Evolutionary conservation across 2,329 filamentous ascomycete species (phyloP).

Genomic region (Dendryphion nanum): DNA sequence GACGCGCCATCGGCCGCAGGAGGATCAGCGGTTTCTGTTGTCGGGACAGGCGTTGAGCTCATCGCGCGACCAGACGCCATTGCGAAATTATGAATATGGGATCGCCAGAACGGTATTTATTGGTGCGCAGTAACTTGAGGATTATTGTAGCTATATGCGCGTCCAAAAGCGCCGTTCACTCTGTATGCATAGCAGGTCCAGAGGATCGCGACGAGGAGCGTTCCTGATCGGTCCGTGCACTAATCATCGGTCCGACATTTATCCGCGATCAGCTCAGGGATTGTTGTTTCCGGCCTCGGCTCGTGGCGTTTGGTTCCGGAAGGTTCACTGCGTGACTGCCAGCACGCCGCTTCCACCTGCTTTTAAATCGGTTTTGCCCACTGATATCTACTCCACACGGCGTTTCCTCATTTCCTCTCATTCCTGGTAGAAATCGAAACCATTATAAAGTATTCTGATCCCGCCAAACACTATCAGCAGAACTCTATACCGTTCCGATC

Average conservation of each 20-base stretch:
- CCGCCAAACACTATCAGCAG: no score
- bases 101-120: not conserved
- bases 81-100: no score
- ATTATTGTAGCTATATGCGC: not conserved
- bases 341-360: not conserved
- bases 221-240: no score
- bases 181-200: no score
- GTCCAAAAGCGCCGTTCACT: not conserved
- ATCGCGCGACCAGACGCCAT: conserved; percentile 37
- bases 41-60: conserved; percentile 44
- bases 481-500: no score
- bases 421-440: no score
- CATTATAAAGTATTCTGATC: no score
- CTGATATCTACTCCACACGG: not conserved
- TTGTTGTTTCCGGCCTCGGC: not conserved
- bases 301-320: no score
- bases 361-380: no score
- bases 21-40: conserved; percentile 43
- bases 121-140: not conserved
- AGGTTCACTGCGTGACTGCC: conserved; percentile 1
- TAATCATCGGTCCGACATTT: no score
- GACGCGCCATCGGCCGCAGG: conserved; percentile 35
- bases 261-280: conserved; percentile 5
- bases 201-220: no score
- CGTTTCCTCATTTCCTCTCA: no score